phyloP scores from a whole-genome alignment of 805 yeast species.

The Ascoidea tarda region DNA sequence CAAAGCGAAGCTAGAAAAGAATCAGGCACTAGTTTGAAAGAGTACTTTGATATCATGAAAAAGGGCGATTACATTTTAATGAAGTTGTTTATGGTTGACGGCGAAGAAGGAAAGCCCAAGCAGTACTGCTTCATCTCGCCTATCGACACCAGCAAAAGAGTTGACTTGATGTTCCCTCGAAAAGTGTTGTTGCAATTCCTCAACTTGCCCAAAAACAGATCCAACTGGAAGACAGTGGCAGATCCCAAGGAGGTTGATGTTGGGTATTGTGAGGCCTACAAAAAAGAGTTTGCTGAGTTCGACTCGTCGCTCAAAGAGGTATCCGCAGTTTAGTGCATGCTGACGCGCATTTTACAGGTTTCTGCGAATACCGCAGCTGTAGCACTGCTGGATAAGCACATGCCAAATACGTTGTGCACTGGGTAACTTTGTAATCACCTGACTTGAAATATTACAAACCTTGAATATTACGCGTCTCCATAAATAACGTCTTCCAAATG shows the following conservation, averaged over 20 bases:
- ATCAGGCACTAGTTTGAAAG: constrained; percentile 13
- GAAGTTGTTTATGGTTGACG: constrained; percentile 2
- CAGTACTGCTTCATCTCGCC: constrained; percentile 19
- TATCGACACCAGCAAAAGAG: constrained; percentile 18
- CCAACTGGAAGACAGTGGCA: constrained; percentile 66
- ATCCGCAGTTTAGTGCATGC: no score
- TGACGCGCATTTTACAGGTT: no score
- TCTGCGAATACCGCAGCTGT: no score
- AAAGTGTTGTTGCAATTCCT: constrained; percentile 57
- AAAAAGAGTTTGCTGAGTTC: constrained; percentile 15
- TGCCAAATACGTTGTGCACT: no score
- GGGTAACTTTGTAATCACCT: no score
- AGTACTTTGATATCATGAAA: constrained; percentile 15
- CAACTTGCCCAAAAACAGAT: constrained; percentile 38
- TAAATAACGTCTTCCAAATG: no score
- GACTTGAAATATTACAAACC: no score
- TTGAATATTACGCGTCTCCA: no score
- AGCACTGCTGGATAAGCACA: no score
- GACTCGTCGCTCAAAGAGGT: neutral
- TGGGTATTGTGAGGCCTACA: constrained; percentile 49
- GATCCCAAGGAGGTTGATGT: constrained; percentile 53
- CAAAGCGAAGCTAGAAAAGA: neutral
- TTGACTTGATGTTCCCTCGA: constrained; percentile 79
- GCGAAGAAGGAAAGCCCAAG: constrained; percentile 14
- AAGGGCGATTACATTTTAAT: constrained; percentile 23